Evolutionary conservation across 2,329 filamentous ascomycete genomes (phyloP).

Genomic region (Colletotrichum aenigma): DNA sequence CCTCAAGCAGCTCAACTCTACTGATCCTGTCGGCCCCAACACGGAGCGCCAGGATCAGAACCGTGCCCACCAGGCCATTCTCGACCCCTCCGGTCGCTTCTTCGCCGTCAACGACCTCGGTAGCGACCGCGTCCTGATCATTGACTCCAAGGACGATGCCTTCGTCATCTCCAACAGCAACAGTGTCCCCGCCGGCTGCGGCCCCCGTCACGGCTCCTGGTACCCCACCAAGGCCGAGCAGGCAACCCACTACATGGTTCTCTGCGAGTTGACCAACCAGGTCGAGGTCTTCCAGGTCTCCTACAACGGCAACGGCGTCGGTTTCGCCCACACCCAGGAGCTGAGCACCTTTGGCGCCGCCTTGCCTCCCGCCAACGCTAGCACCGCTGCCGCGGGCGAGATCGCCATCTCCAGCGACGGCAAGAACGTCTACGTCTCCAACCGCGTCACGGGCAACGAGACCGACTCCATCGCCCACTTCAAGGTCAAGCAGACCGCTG

Average conservation of each 20-base stretch:
- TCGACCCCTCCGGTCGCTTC: slow-evolving; percentile 54
- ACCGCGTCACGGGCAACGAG: slow-evolving; percentile 49
- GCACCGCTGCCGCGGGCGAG: slow-evolving; percentile 48
- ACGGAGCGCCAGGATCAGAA: slow-evolving; percentile 33
- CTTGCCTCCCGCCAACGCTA: slow-evolving; percentile 36
- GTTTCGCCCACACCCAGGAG: slow-evolving; percentile 38
- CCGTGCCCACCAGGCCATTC: slow-evolving; percentile 52
- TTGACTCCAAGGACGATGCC: slow-evolving; percentile 46
- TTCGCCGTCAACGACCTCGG: slow-evolving; percentile 55
- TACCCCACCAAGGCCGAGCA: slow-evolving; percentile 34
- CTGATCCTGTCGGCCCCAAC: slow-evolving; percentile 35
- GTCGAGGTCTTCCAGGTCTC: slow-evolving; percentile 46
- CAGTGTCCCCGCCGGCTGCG: slow-evolving; percentile 42
- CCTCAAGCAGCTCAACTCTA: slow-evolving; percentile 40
- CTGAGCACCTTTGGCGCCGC: slow-evolving; percentile 40
- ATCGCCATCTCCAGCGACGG: slow-evolving; percentile 45
- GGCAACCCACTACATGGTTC: slow-evolving; percentile 50
- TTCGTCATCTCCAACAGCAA: slow-evolving; percentile 41
- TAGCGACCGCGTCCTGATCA: slow-evolving; percentile 49
- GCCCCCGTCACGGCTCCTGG: slow-evolving; percentile 57
- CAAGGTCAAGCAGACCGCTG: slow-evolving; percentile 29
- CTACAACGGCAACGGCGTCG: slow-evolving; percentile 39
- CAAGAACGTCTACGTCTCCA: slow-evolving; percentile 54
- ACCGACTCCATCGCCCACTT: slow-evolving; percentile 56
- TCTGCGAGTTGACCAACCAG: slow-evolving; percentile 50